These are phyloP conservation scores for Coelastrella sp. DNA, from an alignment of 139 green algal genomes.

Conservation along the genomic window DNA sequence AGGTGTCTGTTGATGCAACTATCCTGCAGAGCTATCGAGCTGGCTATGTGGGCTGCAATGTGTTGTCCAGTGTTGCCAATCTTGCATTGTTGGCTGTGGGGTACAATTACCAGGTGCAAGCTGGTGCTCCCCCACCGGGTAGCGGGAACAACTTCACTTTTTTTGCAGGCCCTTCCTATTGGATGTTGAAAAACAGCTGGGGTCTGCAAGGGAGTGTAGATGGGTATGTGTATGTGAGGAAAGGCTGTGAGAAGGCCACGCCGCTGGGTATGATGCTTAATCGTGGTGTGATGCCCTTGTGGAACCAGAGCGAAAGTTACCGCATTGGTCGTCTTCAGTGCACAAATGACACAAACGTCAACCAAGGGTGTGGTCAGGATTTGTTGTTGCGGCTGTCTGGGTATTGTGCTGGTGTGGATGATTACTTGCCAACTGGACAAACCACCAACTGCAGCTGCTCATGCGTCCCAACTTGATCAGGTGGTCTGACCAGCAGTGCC, in stretches of 20 bases:
- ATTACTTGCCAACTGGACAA: background rate
- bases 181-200: constrained; percentile 36
- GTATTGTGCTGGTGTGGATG: constrained; percentile 17
- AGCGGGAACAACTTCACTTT: background rate
- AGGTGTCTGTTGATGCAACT: constrained; percentile 35
- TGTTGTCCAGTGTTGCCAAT: constrained; percentile 6
- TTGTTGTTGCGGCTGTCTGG: constrained; percentile 22
- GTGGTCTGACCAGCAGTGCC: no score
- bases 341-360: background rate
- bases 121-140: background rate
- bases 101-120: constrained; percentile 11
- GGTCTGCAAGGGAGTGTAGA: constrained; percentile 19
- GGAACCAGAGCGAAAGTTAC: constrained; percentile 14
- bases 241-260: background rate
- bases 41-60: constrained; percentile 33
- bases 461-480: background rate
- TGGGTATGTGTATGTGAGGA: constrained; percentile 33
- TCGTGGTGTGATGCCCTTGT: background rate
- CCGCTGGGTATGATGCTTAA: constrained; percentile 20
- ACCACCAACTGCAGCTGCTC: constrained; percentile 23
- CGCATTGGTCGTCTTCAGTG: constrained; percentile 25
- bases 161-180: background rate
- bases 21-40: constrained; percentile 33
- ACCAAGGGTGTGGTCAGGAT: background rate
- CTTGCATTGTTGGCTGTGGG: constrained; percentile 22